Evolutionary conservation across 139 green algal species (phyloP).

Genomic region (Coelastrella sp.): DNA sequence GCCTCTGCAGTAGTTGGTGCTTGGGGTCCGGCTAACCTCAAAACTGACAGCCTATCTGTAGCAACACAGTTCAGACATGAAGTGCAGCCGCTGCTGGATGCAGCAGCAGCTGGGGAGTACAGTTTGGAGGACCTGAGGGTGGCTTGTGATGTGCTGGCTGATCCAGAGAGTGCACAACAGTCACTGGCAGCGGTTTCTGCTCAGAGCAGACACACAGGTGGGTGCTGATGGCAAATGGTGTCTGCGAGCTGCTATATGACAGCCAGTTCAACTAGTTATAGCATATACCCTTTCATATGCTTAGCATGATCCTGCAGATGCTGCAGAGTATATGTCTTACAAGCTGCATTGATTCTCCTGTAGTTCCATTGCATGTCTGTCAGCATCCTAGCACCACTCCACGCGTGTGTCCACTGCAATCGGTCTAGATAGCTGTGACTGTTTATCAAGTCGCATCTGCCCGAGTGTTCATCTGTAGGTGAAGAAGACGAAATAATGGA

Average conservation of each 20-base stretch:
- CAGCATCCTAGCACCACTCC: too few species aligned
- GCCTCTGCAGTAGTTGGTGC: slow-evolving; percentile 18
- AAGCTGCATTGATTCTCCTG: too few species aligned
- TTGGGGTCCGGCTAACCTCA: not conserved
- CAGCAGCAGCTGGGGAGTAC: slow-evolving; percentile 32
- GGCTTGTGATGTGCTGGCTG: slow-evolving; percentile 32
- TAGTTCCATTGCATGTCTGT: too few species aligned
- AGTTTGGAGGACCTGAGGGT: slow-evolving; percentile 4
- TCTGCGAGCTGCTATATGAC: not conserved
- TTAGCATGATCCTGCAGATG: too few species aligned
- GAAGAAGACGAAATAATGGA: not conserved
- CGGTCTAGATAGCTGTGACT: too few species aligned
- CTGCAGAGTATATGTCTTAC: too few species aligned
- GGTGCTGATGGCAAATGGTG: not conserved
- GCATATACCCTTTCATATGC: too few species aligned
- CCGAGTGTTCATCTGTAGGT: not conserved
- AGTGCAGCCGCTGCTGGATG: slow-evolving; percentile 31
- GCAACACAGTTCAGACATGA: slow-evolving; percentile 4
- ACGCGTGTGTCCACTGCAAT: too few species aligned
- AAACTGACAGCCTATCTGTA: not conserved
- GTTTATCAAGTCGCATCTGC: not conserved
- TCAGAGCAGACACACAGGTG: not conserved
- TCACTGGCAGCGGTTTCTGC: not conserved
- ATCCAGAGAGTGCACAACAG: not conserved
- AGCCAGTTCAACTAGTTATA: too few species aligned